Conservation (phyloP, 257 asterid species). For the Primulina tabacum region DNA sequence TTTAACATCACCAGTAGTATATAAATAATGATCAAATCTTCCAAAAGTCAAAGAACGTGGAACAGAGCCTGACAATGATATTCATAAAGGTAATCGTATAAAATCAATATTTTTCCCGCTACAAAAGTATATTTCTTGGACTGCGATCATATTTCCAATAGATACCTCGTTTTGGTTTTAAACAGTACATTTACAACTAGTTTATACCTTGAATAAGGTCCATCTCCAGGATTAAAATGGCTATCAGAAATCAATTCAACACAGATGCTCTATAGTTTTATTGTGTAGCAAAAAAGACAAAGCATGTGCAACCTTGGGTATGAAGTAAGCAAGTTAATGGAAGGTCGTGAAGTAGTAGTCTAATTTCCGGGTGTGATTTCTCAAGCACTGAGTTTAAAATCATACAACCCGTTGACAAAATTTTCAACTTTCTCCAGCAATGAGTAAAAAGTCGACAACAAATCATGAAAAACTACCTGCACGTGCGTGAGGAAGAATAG, state of each 20-base stretch:
- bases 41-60: not conserved
- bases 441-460: not conserved
- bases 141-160: not conserved
- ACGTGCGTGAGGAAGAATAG: conserved; percentile 73
- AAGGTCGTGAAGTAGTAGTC: not conserved
- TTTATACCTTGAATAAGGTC: not conserved
- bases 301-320: not conserved
- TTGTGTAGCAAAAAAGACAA: not conserved
- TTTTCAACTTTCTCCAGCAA: conserved; percentile 1
- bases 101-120: not conserved
- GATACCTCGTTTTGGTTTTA: conserved; percentile 6
- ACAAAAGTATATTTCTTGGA: not conserved
- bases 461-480: conserved; percentile 53
- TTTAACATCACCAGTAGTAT: not conserved
- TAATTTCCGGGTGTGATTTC: conserved; percentile 7
- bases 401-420: not conserved
- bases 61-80: not conserved
- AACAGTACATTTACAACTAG: not conserved
- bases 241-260: not conserved
- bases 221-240: not conserved
- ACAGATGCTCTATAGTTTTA: not conserved
- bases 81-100: conserved; percentile 5
- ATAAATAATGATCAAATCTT: not conserved
- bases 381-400: conserved; percentile 15
- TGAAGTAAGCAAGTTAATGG: conserved; percentile 1